These are phyloP conservation scores for Pichia paraexigua DNA, from an alignment of 805 yeast genomes.

Conservation along the genomic window DNA sequence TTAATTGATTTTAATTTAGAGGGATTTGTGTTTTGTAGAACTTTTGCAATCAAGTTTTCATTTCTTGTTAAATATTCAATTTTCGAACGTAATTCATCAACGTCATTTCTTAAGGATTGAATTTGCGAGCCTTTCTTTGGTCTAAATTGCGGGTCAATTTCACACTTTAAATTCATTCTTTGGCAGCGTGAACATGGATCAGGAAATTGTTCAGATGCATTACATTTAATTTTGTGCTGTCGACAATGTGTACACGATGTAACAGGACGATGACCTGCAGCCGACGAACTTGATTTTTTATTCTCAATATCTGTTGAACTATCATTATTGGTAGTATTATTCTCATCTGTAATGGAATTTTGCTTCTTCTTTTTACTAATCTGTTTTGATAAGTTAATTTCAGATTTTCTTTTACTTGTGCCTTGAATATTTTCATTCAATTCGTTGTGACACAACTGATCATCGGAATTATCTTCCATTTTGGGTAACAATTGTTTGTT, in stretches of 20 bases:
- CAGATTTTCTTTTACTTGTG: conserved; percentile 2
- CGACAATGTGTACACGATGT: conserved; percentile 92
- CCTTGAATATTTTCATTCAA: neutral
- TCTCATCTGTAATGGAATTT: neutral
- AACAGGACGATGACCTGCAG: conserved; percentile 71
- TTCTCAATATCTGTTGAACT: neutral
- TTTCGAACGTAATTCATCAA: conserved; percentile 68
- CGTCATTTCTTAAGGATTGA: conserved; percentile 75
- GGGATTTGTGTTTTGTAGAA: conserved; percentile 35
- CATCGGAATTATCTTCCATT: neutral
- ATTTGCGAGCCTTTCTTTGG: conserved; percentile 91
- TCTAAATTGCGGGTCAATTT: conserved; percentile 83
- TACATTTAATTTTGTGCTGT: conserved; percentile 89
- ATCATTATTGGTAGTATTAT: neutral
- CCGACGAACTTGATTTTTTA: conserved; percentile 2
- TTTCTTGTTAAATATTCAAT: conserved; percentile 59
- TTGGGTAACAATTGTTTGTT: neutral
- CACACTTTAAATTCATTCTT: conserved; percentile 71
- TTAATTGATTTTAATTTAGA: neutral
- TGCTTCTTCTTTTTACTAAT: conserved; percentile 2
- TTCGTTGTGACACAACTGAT: neutral
- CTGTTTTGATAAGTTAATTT: neutral
- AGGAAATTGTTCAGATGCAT: conserved; percentile 80
- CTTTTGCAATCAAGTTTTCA: conserved; percentile 61
- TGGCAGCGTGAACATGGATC: conserved; percentile 77